Percentiles rank a stretch among this genome's conserved stretches.
Conservation (phyloP, 176 grass and related monocot genomes). For the Oryza rufipogon region DNA sequence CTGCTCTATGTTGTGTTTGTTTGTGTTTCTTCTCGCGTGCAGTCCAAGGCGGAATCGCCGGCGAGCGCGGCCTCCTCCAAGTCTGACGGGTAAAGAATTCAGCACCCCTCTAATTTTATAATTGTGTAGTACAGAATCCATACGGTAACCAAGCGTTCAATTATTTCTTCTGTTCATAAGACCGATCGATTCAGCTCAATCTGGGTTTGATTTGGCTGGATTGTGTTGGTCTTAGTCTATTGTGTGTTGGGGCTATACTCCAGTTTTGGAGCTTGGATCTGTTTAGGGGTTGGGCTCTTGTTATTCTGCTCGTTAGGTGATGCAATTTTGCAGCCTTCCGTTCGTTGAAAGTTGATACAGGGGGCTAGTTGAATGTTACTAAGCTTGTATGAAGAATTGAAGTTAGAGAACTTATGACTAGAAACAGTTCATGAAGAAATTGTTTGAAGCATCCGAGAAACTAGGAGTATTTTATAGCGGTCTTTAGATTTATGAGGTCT, state of each 20-base stretch:
- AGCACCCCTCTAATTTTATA: background rate
- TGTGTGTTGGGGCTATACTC: background rate
- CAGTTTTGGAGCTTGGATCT: background rate
- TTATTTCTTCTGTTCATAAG: too few species aligned
- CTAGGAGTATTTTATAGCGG: background rate
- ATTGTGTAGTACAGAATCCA: too few species aligned
- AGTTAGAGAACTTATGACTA: background rate
- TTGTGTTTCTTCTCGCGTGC: background rate
- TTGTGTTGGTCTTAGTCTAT: background rate
- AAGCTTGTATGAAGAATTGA: background rate
- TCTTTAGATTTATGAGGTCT: too few species aligned
- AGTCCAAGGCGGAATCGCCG: constrained; percentile 50
- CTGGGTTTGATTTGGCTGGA: background rate
- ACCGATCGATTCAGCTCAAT: too few species aligned
- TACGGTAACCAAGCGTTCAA: too few species aligned
- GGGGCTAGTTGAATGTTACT: background rate
- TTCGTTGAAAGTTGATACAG: background rate
- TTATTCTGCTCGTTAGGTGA: background rate
- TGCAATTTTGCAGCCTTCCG: background rate
- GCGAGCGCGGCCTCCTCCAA: constrained; percentile 10
- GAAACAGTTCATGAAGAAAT: background rate
- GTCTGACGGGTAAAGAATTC: constrained; percentile 46
- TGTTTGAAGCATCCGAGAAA: background rate
- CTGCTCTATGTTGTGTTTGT: background rate
- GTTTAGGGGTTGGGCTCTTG: background rate